These are phyloP conservation scores for Ceratopteris richardii DNA, from an alignment of 75 land plant species.

Conservation along the genomic window DNA sequence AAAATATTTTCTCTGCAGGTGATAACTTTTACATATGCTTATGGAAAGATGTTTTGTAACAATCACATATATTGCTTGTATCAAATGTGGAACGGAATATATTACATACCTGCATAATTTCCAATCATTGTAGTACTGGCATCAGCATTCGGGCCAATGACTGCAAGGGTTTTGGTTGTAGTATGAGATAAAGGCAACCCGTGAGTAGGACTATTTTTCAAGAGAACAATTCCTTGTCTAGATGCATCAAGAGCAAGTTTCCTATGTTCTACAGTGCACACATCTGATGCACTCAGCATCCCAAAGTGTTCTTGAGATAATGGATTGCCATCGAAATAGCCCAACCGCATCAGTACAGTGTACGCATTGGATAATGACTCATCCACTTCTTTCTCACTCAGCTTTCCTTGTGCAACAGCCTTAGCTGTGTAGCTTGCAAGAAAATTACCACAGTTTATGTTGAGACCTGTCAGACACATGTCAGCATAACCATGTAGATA, in stretches of 20 bases:
- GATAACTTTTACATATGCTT: too few relatives aligned
- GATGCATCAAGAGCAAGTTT: constrained; percentile 78
- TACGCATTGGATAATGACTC: constrained; percentile 49
- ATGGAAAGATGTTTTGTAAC: too few relatives aligned
- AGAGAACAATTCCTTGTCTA: constrained; percentile 66
- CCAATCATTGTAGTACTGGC: constrained; percentile 76
- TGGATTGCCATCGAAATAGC: constrained; percentile 88
- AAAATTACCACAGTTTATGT: constrained; percentile 74
- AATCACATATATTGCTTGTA: too few relatives aligned
- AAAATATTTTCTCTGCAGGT: too few relatives aligned
- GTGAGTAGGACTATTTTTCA: constrained; percentile 38
- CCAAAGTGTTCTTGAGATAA: constrained; percentile 47
- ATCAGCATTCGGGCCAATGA: constrained; percentile 90
- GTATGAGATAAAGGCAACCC: constrained; percentile 48
- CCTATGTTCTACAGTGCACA: constrained; percentile 63
- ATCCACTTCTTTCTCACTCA: constrained; percentile 47
- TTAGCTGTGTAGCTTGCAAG: constrained; percentile 35
- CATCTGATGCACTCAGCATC: constrained; percentile 53
- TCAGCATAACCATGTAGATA: too few relatives aligned
- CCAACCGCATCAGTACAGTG: constrained; percentile 72
- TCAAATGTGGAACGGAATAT: too few relatives aligned
- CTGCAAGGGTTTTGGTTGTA: constrained; percentile 50
- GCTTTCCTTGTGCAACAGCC: constrained; percentile 48
- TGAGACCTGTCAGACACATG: constrained; percentile 73
- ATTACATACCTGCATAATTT: constrained; percentile 84